Conservation (phyloP, 2,329 filamentous ascomycete species). For the Akanthomyces muscarius region DNA sequence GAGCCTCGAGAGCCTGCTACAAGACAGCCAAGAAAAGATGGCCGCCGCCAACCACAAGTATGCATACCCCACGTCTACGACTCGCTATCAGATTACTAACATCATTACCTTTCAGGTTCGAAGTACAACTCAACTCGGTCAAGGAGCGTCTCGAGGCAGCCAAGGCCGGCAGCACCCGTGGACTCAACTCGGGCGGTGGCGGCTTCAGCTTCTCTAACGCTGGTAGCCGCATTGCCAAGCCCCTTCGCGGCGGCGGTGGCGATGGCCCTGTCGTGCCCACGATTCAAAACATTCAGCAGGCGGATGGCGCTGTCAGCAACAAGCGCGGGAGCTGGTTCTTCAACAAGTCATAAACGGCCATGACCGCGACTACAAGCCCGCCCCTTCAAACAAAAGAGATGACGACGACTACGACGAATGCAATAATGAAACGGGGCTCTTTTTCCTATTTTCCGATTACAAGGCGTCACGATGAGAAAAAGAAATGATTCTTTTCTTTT, state of each 20-base stretch:
- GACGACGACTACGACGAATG: conserved; percentile 14
- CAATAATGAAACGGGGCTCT: conserved; percentile 12
- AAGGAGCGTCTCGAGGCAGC: conserved; percentile 96
- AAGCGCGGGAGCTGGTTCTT: conserved; percentile 76
- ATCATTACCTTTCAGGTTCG: conserved; percentile 64
- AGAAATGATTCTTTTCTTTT: conserved; percentile 3
- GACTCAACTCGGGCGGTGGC: conserved; percentile 63
- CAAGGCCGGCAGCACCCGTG: conserved; percentile 85
- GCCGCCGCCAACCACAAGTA: conserved; percentile 97
- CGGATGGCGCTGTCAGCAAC: conserved; percentile 46
- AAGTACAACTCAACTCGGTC: conserved; percentile 92
- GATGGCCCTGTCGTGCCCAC: conserved; percentile 48
- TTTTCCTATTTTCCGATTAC: background rate
- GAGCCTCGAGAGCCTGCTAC: conserved; percentile 83
- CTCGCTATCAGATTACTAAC: conserved; percentile 26
- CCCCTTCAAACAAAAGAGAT: conserved; percentile 12
- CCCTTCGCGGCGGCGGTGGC: conserved; percentile 58
- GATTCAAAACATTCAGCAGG: conserved; percentile 56
- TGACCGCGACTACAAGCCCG: background rate
- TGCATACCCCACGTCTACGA: conserved; percentile 32
- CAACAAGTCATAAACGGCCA: conserved; percentile 49
- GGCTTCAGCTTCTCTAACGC: conserved; percentile 68
- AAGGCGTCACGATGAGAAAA: conserved; percentile 6
- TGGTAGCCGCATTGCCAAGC: conserved; percentile 66
- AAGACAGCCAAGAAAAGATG: conserved; percentile 98